These are phyloP conservation scores for Tricholomella constricta DNA, from an alignment of 768 basidiomycete genomes.

Conservation along the genomic window DNA sequence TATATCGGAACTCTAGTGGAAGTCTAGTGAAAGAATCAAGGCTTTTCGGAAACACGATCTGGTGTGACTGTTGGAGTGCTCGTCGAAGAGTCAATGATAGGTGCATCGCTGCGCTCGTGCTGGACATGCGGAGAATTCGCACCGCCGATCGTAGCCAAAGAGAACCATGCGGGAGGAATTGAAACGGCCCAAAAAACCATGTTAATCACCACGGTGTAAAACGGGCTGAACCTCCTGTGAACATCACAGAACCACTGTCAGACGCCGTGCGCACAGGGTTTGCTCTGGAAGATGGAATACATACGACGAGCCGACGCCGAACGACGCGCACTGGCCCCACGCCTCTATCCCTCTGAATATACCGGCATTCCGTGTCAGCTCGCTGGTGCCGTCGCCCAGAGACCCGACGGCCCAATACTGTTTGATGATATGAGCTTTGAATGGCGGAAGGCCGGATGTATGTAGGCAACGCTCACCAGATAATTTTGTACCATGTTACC, in stretches of 20 bases:
- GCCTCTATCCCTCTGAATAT: conserved; percentile 19
- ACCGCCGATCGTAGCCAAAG: conserved; percentile 9
- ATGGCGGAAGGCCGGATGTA: too few relatives aligned
- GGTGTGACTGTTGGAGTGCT: background rate
- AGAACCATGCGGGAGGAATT: conserved; percentile 13
- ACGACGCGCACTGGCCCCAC: conserved; percentile 21
- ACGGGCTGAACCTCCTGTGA: conserved; percentile 14
- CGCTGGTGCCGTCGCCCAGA: conserved; percentile 16
- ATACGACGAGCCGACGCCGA: conserved; percentile 21
- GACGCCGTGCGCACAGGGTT: background rate
- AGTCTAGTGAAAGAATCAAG: background rate
- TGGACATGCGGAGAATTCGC: conserved; percentile 5
- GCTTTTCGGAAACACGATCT: conserved; percentile 2
- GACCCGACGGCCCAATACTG: conserved; percentile 23
- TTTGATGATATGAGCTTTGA: background rate
- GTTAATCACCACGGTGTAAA: conserved; percentile 16
- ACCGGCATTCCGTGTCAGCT: conserved; percentile 20
- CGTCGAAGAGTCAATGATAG: background rate
- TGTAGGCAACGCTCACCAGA: conserved; percentile 7
- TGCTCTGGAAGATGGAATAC: background rate
- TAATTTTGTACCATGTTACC: conserved; percentile 22
- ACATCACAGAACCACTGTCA: background rate
- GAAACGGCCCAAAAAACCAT: conserved; percentile 15
- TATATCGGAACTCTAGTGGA: background rate
- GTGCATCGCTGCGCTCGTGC: background rate